Percentiles rank a stretch among this genome's conserved stretches.
phyloP scores from a whole-genome alignment of 768 basidiomycete species.

The Psilocybe subaeruginosa region DNA sequence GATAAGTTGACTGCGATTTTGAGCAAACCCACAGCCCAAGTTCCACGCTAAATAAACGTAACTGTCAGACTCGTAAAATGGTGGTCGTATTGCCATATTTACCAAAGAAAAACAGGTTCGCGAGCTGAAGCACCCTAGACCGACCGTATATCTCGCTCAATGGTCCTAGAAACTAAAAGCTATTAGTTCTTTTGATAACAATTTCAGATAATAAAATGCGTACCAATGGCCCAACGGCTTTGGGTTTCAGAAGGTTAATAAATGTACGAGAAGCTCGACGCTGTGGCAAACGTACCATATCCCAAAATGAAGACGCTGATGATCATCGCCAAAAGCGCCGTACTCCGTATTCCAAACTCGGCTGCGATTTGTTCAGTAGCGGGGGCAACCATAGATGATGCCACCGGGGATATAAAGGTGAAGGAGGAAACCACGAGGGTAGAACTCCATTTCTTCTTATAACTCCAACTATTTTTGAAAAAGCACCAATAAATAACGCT shows the following conservation, averaged over 20 bases:
- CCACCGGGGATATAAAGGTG: slow-evolving; percentile 69
- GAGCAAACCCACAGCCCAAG: slow-evolving; percentile 65
- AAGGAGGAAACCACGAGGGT: slow-evolving; percentile 65
- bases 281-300: slow-evolving; percentile 45
- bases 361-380: slow-evolving; percentile 52
- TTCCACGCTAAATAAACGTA: slow-evolving; percentile 52
- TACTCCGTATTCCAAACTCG: slow-evolving; percentile 57
- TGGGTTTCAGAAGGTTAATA: not conserved
- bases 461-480: slow-evolving; percentile 49
- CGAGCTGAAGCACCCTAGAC: slow-evolving; percentile 56
- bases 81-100: slow-evolving; percentile 5
- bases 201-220: slow-evolving; percentile 7
- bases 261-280: no score
- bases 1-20: slow-evolving; percentile 58
- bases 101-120: slow-evolving; percentile 73
- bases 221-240: slow-evolving; percentile 57
- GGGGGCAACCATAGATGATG: slow-evolving; percentile 78
- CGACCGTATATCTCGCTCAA: slow-evolving; percentile 75
- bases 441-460: slow-evolving; percentile 62
- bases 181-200: not conserved
- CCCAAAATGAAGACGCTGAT: slow-evolving; percentile 57
- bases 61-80: not conserved
- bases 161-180: slow-evolving; percentile 54
- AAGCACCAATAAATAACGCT: not conserved
- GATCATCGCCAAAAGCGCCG: slow-evolving; percentile 54